Evolutionary conservation across 495 filamentous ascomycete species (phyloP), one percentile per base, ranked within the genome.

Genomic region (Rostrohypoxylon terebratum): DNA sequence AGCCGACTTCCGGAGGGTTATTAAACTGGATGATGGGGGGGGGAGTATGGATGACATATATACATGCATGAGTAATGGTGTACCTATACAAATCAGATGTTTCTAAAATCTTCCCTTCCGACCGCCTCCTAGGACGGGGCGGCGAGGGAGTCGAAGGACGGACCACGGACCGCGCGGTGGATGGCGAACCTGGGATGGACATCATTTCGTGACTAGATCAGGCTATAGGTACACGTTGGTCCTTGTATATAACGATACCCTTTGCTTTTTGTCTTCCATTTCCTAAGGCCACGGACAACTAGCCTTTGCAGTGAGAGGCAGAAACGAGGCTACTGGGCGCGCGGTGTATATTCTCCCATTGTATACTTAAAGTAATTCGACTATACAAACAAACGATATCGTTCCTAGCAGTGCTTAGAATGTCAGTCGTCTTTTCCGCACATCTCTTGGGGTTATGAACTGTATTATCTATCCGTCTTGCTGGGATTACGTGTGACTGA

Each of bases 211-310:
- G 44, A 16, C 61, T 50, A 60, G 57, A 36, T 36, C 14, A 54
- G 28, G 74, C 74, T 71, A 42, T 64, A 50, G 59, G 65, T 76
- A 74, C 60, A 74, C 64, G 71, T 69, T 57, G 71, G 69, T 69
- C 63, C 63, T 53, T 73, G 71, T 73, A 76, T 73, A 76, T 78
- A 78, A 75, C 73, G 76, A 76, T 66, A 71, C 68, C 66, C 65
- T 28, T 66, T 70, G 62, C 63, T 65, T 63, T 66, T 59, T 70
- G 58, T 44, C 54, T 71, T 57, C 66, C 65, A 50, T 42, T 71
- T 48, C 64, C 51, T 60, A 33, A 65, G 20, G 61, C 42, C 53
- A 50, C 28, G 38, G 57, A 53, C 66, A 55, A 61, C 50, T 31
- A 54, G 60, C 60, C 65, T 69, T 69, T 69, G 31, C 36, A 28